Evolutionary conservation across 179 eudicot species (phyloP).

Genomic region (Gypsophila paniculata): DNA sequence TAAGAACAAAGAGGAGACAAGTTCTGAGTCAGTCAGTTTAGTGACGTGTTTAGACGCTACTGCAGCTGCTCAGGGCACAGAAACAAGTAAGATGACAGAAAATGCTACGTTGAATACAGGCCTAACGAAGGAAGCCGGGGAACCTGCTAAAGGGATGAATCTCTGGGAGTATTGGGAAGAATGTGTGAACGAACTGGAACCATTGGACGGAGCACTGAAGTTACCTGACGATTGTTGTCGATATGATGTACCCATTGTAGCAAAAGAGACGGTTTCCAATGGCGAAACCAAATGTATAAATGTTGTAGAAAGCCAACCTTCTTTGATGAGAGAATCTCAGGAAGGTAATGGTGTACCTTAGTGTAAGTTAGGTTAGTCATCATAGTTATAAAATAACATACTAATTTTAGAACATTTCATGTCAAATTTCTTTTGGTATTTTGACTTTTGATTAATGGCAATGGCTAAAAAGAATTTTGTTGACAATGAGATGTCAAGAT

Average conservation of each 20-base stretch:
- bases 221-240: slow-evolving; percentile 17
- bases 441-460: background rate
- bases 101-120: background rate
- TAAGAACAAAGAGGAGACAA: background rate
- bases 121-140: slow-evolving; percentile 8
- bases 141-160: background rate
- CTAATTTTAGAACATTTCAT: slow-evolving; percentile 1
- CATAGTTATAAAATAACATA: background rate
- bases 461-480: too few relatives aligned
- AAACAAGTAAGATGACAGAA: slow-evolving; percentile 9
- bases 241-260: slow-evolving; percentile 20
- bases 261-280: slow-evolving; percentile 18
- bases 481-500: background rate
- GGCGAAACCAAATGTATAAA: slow-evolving; percentile 19
- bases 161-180: slow-evolving; percentile 17
- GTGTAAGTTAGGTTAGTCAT: background rate
- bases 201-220: slow-evolving; percentile 3
- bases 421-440: background rate
- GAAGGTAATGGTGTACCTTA: slow-evolving; percentile 27
- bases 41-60: background rate
- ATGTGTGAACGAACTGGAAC: slow-evolving; percentile 5
- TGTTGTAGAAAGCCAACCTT: slow-evolving; percentile 26
- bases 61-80: background rate
- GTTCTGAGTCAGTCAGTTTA: background rate
- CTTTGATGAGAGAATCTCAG: slow-evolving; percentile 29